phyloP scores from a whole-genome alignment of 306 rosid genomes.

The Arachis stenosperma region DNA sequence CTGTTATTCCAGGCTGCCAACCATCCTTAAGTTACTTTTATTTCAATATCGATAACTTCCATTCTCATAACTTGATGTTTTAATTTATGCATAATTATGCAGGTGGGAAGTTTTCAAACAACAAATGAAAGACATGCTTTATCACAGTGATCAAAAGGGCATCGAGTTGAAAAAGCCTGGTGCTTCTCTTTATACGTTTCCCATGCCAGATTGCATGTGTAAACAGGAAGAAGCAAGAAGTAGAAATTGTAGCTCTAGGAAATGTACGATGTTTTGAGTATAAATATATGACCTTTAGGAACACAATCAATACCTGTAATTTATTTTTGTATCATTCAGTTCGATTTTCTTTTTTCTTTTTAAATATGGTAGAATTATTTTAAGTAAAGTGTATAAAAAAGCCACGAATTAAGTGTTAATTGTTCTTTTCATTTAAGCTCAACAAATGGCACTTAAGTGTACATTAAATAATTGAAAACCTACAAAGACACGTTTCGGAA shows the following conservation, averaged over 20 bases:
- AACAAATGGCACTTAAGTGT: constrained; percentile 38
- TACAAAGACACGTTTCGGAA: constrained; percentile 25
- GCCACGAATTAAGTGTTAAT: constrained; percentile 28
- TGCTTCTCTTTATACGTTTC: too few species aligned
- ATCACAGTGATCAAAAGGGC: too few species aligned
- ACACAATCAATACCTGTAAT: constrained; percentile 51
- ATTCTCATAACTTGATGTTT: too few species aligned
- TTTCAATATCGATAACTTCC: background rate
- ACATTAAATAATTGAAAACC: constrained; percentile 35
- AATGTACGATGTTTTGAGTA: constrained; percentile 30
- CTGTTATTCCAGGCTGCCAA: background rate
- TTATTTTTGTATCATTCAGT: constrained; percentile 44
- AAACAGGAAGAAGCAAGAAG: too few species aligned
- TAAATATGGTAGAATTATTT: constrained; percentile 22
- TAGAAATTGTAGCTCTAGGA: too few species aligned
- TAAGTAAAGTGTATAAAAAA: constrained; percentile 29
- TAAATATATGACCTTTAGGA: constrained; percentile 28
- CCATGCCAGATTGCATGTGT: too few species aligned
- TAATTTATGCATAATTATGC: too few species aligned
- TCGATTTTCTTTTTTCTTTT: background rate
- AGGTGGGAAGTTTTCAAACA: too few species aligned
- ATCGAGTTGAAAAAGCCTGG: too few species aligned
- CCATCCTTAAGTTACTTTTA: constrained; percentile 12
- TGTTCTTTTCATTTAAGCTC: background rate
- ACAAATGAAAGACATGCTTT: too few species aligned